These are phyloP conservation scores for Kodamaea nitidulidarum DNA, from an alignment of 805 yeast genomes.

Conservation along the genomic window DNA sequence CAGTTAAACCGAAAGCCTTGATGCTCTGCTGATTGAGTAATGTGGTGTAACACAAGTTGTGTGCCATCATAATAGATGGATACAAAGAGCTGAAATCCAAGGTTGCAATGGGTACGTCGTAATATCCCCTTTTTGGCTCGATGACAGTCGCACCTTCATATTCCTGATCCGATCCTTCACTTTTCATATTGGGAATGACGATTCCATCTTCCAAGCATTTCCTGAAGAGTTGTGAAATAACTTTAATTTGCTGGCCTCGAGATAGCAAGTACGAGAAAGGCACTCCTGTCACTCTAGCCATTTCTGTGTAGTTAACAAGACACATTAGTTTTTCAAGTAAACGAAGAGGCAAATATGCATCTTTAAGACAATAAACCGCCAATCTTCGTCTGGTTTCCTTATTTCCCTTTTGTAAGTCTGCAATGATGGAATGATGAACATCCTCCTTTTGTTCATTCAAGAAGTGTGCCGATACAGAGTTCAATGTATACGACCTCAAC, in stretches of 20 bases:
- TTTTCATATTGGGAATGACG: constrained; percentile 85
- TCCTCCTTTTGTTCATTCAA: constrained; percentile 96
- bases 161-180: constrained; percentile 81
- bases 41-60: constrained; percentile 93
- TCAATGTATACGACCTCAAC: constrained; percentile 87
- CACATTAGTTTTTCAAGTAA: constrained; percentile 92
- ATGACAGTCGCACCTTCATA: constrained; percentile 99
- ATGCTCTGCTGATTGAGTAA: constrained; percentile 67
- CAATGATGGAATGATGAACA: constrained; percentile 94
- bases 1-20: constrained; percentile 55
- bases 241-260: constrained; percentile 97
- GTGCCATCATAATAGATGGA: constrained; percentile 99
- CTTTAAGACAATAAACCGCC: constrained; percentile 96
- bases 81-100: constrained; percentile 95
- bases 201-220: constrained; percentile 84
- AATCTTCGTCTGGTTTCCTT: constrained; percentile 89
- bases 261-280: constrained; percentile 86
- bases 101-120: constrained; percentile 96
- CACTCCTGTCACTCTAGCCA: constrained; percentile 99
- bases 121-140: constrained; percentile 93
- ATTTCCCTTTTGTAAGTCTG: constrained; percentile 89
- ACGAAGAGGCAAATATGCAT: constrained; percentile 88
- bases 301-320: constrained; percentile 92
- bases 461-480: constrained; percentile 92
- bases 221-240: constrained; percentile 89